These are phyloP conservation scores for Phlegmacium glaucopus DNA, from an alignment of 768 basidiomycete genomes.

Conservation along the genomic window DNA sequence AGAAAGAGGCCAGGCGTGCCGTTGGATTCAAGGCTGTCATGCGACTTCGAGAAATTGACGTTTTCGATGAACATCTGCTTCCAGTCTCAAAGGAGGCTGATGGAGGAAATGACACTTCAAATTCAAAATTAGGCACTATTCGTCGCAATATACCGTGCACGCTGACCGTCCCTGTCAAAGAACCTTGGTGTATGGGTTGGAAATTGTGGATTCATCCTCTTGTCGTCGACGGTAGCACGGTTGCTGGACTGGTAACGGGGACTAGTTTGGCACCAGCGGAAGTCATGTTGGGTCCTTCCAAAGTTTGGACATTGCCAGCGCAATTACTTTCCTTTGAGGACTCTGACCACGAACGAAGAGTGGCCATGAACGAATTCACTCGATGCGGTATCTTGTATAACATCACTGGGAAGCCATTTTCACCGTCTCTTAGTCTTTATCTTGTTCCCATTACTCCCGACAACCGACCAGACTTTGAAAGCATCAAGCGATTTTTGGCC, in stretches of 20 bases:
- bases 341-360: slow-evolving; percentile 44
- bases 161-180: slow-evolving; percentile 57
- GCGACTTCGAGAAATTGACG: slow-evolving; percentile 61
- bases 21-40: slow-evolving; percentile 79
- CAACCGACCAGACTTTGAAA: slow-evolving; percentile 52
- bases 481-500: slow-evolving; percentile 47
- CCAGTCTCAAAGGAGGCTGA: slow-evolving; percentile 55
- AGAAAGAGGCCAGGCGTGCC: slow-evolving; percentile 80
- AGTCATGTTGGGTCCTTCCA: slow-evolving; percentile 29
- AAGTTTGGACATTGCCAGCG: slow-evolving; percentile 33
- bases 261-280: slow-evolving; percentile 48
- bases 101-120: slow-evolving; percentile 41
- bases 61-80: slow-evolving; percentile 80
- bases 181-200: slow-evolving; percentile 62
- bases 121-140: slow-evolving; percentile 27
- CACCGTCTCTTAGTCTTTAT: slow-evolving; percentile 52
- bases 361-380: slow-evolving; percentile 64
- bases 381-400: slow-evolving; percentile 57
- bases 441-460: slow-evolving; percentile 60
- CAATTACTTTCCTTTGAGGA: slow-evolving; percentile 37
- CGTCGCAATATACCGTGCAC: slow-evolving; percentile 45
- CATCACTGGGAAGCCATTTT: slow-evolving; percentile 56
- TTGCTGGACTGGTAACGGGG: slow-evolving; percentile 68
- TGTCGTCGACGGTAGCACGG: slow-evolving; percentile 41
- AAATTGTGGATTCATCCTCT: slow-evolving; percentile 65